Evolutionary conservation across 2,329 filamentous ascomycete species (phyloP), one percentile per base, ranked within the genome.

Genomic region (Oidium heveae): DNA sequence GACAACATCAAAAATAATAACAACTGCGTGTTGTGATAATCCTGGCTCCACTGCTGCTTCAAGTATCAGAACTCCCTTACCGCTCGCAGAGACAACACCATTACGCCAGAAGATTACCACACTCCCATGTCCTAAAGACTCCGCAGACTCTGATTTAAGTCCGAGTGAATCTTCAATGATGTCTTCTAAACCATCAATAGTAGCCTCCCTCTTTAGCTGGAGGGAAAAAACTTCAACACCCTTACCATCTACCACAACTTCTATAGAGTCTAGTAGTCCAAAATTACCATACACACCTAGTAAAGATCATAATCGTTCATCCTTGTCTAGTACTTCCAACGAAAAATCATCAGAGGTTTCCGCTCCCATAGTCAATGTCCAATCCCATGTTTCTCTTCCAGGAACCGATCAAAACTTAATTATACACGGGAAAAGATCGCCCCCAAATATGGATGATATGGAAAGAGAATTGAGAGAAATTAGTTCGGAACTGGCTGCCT

Each of bases 381-480:
- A 76, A 63, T 68, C 68, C 32, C 62, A 57, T 52, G 59, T 55
- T 37, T 64, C 62, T 60, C 61, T 66, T 60, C 61, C 58, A 56
- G 61, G 56, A 52, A 55, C 62, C 58, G 60, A 62, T 57, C 55
- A 63, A 55, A 59, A 62, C 59, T 51, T 63, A 57, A 61, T 61
- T 47, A 58, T 63, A 56, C 65, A 57, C 60, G 61, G 59, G 58
- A 60, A 57, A 52, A 62, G 67, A 61, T 70, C 73, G 59, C 73
- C 61, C 66, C 62, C 66, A 58, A 68, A 87, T 66, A 75, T 94
- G 63, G 79, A 86, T 66, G 86, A 94, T 66, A 81, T 98, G 72
- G 91, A 98, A 71, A 84, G 87, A 66, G 91, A 98, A 72, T 69
- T 98, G 60, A 86, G 86, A 62, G 84, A 89, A 67, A 89, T 98